phyloP scores from a whole-genome alignment of 352 stramenopile species.

The Pythium biforme region DNA sequence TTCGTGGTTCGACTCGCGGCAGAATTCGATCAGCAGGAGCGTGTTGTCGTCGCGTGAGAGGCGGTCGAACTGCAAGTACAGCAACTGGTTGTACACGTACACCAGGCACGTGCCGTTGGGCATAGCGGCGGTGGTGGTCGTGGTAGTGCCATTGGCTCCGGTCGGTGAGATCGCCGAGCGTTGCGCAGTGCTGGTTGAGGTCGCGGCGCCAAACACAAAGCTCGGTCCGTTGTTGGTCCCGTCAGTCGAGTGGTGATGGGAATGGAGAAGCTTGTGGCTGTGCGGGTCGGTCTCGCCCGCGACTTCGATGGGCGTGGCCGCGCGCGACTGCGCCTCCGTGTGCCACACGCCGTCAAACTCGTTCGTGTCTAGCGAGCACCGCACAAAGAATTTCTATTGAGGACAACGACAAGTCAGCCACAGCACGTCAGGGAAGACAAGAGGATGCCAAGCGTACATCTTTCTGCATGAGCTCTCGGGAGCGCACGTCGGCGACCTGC shows the following conservation, averaged over 20 bases:
- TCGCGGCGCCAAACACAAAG: constrained; percentile 20
- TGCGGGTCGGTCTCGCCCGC: constrained; percentile 13
- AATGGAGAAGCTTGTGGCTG: not conserved
- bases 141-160: constrained; percentile 1
- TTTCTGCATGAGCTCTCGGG: constrained; percentile 46
- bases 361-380: constrained; percentile 82
- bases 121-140: not conserved
- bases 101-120: constrained; percentile 32
- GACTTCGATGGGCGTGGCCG: constrained; percentile 43
- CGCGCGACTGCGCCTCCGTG: constrained; percentile 72
- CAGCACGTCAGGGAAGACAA: not conserved
- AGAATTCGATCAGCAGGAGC: constrained; percentile 80
- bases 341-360: constrained; percentile 85
- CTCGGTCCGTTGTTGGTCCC: constrained; percentile 19
- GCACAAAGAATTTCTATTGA: constrained; percentile 78
- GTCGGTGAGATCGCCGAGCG: constrained; percentile 7
- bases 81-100: constrained; percentile 77
- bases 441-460: constrained; percentile 32
- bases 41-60: constrained; percentile 86
- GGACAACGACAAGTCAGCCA: constrained; percentile 8
- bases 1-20: constrained; percentile 65
- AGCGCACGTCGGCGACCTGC: constrained; percentile 61
- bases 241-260: constrained; percentile 4
- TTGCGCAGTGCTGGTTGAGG: not conserved
- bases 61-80: constrained; percentile 83